These are phyloP conservation scores for Alternaria incomplexa DNA, from an alignment of 2,329 filamentous ascomycete genomes.

Conservation along the genomic window DNA sequence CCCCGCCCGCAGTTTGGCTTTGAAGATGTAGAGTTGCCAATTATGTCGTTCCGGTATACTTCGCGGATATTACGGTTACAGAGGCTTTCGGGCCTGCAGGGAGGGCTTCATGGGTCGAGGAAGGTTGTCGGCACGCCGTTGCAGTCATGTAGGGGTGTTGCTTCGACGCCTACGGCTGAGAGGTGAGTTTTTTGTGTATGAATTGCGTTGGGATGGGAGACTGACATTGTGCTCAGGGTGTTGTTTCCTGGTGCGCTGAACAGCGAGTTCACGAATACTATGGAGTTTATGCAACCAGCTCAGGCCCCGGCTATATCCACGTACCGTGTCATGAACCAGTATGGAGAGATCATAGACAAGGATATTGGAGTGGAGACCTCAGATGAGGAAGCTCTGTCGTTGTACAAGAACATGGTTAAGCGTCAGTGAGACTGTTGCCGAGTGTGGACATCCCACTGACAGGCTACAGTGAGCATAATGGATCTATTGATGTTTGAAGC, in stretches of 20 bases:
- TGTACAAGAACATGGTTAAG: conserved; percentile 70
- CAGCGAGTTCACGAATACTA: conserved; percentile 83
- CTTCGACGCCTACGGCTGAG: conserved; percentile 65
- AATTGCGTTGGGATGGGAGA: neutral
- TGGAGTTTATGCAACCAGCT: conserved; percentile 78
- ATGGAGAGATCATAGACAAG: conserved; percentile 81
- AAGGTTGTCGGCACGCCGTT: conserved; percentile 22
- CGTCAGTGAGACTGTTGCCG: conserved; percentile 41
- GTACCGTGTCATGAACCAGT: conserved; percentile 88
- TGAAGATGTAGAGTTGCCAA: conserved; percentile 28
- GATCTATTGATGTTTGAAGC: conserved; percentile 98
- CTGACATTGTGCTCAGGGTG: conserved; percentile 50
- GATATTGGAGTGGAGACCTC: conserved; percentile 70
- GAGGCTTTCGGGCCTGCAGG: conserved; percentile 15
- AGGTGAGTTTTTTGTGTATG: conserved; percentile 55
- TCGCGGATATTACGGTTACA: conserved; percentile 32
- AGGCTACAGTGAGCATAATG: conserved; percentile 73
- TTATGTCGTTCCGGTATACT: conserved; percentile 44
- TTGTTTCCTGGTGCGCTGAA: conserved; percentile 93
- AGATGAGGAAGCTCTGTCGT: conserved; percentile 64
- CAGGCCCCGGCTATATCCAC: conserved; percentile 78
- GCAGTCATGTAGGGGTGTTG: conserved; percentile 62
- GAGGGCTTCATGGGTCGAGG: conserved; percentile 24
- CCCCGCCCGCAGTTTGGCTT: conserved; percentile 2
- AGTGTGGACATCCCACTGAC: conserved; percentile 2